A percentile compares a stretch with the other conserved stretches of the same genome.
Evolutionary conservation across 441 rosid genomes (phyloP).

Genomic region (Geranium incanum): DNA sequence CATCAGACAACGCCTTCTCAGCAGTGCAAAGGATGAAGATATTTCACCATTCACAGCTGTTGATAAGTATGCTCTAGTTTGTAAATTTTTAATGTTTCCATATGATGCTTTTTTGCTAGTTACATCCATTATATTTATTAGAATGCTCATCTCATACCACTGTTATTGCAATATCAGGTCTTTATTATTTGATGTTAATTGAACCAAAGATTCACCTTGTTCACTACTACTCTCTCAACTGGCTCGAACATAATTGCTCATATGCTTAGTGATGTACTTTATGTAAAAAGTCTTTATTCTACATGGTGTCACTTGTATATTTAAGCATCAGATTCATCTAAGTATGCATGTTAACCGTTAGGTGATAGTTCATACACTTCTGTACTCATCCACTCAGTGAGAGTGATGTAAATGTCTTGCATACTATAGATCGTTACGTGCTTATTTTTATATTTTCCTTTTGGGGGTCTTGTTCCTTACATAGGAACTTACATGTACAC

Average conservation of each 20-base stretch:
- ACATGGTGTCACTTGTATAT: not conserved
- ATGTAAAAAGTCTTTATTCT: not conserved
- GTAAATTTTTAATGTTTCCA: not conserved
- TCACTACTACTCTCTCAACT: not conserved
- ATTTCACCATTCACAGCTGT: constrained; percentile 96
- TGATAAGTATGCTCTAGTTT: constrained; percentile 59
- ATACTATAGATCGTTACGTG: not conserved
- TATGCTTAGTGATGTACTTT: not conserved
- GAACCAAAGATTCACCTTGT: not conserved
- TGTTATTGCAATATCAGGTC: not conserved
- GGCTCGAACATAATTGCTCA: not conserved
- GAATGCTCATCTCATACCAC: constrained; percentile 3
- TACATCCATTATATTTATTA: not conserved
- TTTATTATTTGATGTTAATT: constrained; percentile 2
- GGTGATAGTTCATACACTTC: not conserved
- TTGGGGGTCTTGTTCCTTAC: not conserved
- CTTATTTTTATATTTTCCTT: not conserved
- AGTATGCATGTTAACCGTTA: not conserved
- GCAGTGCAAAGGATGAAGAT: constrained; percentile 93
- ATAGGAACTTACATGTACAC: not conserved
- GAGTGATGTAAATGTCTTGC: not conserved
- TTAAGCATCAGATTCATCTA: not conserved
- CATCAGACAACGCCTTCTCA: constrained; percentile 74
- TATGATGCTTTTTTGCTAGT: not conserved
- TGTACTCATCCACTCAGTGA: not conserved